phyloP scores from a whole-genome alignment of 768 basidiomycete genomes.

The Floccularia luteovirens region DNA sequence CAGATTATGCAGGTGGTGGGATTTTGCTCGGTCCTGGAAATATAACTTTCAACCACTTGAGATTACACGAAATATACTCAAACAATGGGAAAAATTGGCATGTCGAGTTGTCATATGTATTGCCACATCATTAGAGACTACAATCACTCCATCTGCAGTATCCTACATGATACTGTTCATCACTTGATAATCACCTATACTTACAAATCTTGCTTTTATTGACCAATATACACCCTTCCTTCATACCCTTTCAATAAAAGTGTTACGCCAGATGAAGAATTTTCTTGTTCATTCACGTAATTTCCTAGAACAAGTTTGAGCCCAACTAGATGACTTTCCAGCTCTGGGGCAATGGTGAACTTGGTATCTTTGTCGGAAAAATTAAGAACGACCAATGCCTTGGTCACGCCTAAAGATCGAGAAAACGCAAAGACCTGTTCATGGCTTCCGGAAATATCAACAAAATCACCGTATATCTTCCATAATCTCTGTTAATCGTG shows the following conservation, averaged over 20 bases:
- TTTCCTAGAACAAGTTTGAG: slow-evolving; percentile 21
- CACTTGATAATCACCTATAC: too few species aligned
- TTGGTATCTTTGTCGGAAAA: slow-evolving; percentile 24
- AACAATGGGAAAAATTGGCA: too few species aligned
- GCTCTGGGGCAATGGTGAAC: slow-evolving; percentile 10
- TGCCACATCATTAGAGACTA: too few species aligned
- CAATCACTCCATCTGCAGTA: too few species aligned
- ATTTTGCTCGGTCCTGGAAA: too few species aligned
- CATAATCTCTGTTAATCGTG: too few species aligned
- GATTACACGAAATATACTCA: too few species aligned
- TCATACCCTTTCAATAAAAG: slow-evolving; percentile 21
- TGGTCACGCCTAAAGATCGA: slow-evolving; percentile 25
- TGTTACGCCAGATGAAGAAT: not conserved
- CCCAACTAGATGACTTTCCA: slow-evolving; percentile 6
- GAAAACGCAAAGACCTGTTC: slow-evolving; percentile 49
- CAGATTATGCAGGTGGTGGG: too few species aligned
- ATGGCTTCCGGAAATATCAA: slow-evolving; percentile 34
- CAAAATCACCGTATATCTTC: slow-evolving; percentile 58
- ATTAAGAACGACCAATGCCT: slow-evolving; percentile 40
- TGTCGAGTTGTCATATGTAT: too few species aligned
- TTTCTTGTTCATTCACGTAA: slow-evolving; percentile 10
- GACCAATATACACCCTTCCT: slow-evolving; percentile 23
- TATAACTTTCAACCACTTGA: too few species aligned
- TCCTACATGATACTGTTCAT: too few species aligned
- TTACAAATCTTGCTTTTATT: too few species aligned